Percentiles rank a stretch among this genome's conserved stretches.
Conservation (phyloP, 768 basidiomycete genomes). For the Kwoniella mangroviensis region DNA sequence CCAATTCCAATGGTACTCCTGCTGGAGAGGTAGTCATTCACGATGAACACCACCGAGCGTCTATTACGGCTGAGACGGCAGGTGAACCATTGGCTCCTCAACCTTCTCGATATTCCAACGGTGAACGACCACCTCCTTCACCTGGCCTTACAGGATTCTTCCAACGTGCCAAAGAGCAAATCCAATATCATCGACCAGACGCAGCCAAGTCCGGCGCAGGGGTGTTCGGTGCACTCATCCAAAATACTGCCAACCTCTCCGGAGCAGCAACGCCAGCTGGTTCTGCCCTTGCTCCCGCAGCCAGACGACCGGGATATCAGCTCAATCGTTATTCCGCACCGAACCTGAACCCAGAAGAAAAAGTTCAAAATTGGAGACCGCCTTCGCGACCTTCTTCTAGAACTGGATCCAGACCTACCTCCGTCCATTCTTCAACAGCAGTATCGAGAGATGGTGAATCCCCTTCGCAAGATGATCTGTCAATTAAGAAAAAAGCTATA, state of each 20-base stretch:
- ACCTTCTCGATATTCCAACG: conserved; percentile 15
- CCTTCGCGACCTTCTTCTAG: conserved; percentile 27
- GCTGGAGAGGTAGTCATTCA: conserved; percentile 25
- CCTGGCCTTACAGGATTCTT: conserved; percentile 35
- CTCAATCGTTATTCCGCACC: conserved; percentile 64
- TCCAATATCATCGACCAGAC: conserved; percentile 53
- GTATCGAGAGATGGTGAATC: conserved; percentile 37
- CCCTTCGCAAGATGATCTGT: conserved; percentile 20
- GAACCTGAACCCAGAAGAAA: conserved; percentile 23
- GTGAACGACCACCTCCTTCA: conserved; percentile 19
- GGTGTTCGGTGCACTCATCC: conserved; percentile 73
- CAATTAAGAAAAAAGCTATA: conserved; percentile 25
- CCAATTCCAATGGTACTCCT: conserved; percentile 24
- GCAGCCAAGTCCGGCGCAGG: conserved; percentile 65
- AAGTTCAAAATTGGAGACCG: conserved; percentile 41
- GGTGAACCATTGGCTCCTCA: conserved; percentile 13
- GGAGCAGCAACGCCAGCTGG: conserved; percentile 61
- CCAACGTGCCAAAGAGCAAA: conserved; percentile 33
- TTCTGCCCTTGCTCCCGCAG: conserved; percentile 65
- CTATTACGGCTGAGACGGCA: background rate
- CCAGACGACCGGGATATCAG: conserved; percentile 69
- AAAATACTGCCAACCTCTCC: conserved; percentile 69
- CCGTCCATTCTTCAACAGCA: conserved; percentile 46
- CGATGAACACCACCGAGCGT: conserved; percentile 19
- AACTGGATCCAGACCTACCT: conserved; percentile 35